Evolutionary conservation across 176 grass and related monocot genomes (phyloP).

Genomic region (Triticum urartu): DNA sequence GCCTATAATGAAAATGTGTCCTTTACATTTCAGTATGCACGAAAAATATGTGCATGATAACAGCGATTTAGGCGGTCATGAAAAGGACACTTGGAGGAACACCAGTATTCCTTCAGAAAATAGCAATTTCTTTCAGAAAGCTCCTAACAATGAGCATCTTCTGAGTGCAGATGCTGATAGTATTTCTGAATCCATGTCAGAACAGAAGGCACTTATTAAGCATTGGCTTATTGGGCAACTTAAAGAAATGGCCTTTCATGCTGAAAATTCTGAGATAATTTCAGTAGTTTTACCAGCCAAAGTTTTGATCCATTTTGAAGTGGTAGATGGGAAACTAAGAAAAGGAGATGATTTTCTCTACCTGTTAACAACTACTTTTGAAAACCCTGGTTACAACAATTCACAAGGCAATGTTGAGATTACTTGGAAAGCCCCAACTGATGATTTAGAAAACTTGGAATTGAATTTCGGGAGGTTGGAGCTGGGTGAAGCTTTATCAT

Average conservation of each 20-base stretch:
- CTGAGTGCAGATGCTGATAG: conserved; percentile 34
- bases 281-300: conserved; percentile 63
- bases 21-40: conserved; percentile 52
- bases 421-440: conserved; percentile 35
- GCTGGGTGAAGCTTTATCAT: conserved; percentile 60
- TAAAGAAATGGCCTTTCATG: conserved; percentile 52
- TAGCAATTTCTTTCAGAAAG: conserved; percentile 35
- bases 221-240: conserved; percentile 77
- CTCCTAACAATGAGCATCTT: conserved; percentile 47
- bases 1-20: conserved; percentile 54
- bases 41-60: conserved; percentile 43
- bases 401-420: conserved; percentile 59
- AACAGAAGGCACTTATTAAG: conserved; percentile 66
- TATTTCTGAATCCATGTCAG: conserved; percentile 41
- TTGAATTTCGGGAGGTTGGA: conserved; percentile 58
- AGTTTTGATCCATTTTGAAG: conserved; percentile 87
- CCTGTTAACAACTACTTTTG: conserved; percentile 60
- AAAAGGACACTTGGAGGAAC: conserved; percentile 35
- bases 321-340: conserved; percentile 46
- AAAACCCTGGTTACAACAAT: conserved; percentile 40
- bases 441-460: conserved; percentile 55
- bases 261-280: conserved; percentile 37
- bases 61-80: conserved; percentile 41
- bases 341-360: conserved; percentile 58
- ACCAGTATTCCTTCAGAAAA: conserved; percentile 32